phyloP scores from a whole-genome alignment of 345 rosid species.

The Erysimum cheiranthoides region DNA sequence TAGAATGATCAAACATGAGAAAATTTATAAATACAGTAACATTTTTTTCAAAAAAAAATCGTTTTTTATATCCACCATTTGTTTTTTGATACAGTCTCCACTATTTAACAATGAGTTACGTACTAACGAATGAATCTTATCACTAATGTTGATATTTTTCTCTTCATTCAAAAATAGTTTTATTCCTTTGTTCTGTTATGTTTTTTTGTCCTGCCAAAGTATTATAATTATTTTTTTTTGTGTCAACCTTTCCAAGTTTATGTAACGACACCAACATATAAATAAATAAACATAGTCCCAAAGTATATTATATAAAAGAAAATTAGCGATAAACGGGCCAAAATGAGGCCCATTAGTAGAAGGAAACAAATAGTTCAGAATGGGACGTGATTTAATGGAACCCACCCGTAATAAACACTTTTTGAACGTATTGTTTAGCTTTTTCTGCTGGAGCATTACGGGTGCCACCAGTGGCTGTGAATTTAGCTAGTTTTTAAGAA shows the following conservation, averaged over 20 bases:
- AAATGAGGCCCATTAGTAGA: slow-evolving; percentile 35
- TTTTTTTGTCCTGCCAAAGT: slow-evolving; percentile 30
- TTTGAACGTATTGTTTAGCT: slow-evolving; percentile 19
- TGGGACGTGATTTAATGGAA: slow-evolving; percentile 6
- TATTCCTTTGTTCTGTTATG: slow-evolving; percentile 37
- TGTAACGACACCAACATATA: neutral
- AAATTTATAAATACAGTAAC: neutral
- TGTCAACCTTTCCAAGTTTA: slow-evolving; percentile 26
- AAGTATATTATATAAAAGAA: neutral
- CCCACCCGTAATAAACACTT: slow-evolving; percentile 37
- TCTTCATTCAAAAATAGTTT: neutral
- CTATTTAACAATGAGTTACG: neutral
- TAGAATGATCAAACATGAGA: slow-evolving; percentile 3
- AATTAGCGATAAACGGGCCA: slow-evolving; percentile 31
- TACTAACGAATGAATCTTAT: neutral
- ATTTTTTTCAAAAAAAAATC: neutral
- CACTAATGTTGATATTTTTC: neutral
- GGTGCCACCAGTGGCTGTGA: slow-evolving; percentile 12
- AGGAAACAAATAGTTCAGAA: slow-evolving; percentile 32
- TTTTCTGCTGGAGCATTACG: slow-evolving; percentile 23
- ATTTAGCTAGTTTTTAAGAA: neutral
- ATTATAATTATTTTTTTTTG: neutral
- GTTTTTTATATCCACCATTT: neutral
- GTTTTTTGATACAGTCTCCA: neutral
- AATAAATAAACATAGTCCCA: neutral